These are phyloP conservation scores for Kentomonas sorsogonicus DNA, from an alignment of 208 protist genomes.

Conservation along the genomic window DNA sequence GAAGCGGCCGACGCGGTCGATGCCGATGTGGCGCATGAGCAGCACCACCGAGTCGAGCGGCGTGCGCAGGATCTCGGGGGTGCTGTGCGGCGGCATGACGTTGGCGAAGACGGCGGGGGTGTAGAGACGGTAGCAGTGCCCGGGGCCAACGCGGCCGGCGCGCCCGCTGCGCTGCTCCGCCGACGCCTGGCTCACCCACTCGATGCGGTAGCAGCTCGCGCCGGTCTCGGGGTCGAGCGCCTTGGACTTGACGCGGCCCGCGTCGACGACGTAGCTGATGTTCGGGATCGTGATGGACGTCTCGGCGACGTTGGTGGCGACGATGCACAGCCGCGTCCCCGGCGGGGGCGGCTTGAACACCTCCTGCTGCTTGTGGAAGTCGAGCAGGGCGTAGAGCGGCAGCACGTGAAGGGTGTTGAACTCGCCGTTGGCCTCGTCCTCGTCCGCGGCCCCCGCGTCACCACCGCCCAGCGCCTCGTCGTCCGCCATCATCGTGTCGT, in stretches of 20 bases:
- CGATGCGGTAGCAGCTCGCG: constrained; percentile 95
- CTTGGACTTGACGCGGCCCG: constrained; percentile 96
- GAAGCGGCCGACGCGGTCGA: constrained; percentile 83
- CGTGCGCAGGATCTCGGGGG: constrained; percentile 93
- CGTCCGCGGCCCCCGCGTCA: constrained; percentile 14
- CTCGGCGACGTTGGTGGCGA: constrained; percentile 99
- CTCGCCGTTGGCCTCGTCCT: constrained; percentile 85
- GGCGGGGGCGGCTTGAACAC: constrained; percentile 88
- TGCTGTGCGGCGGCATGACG: constrained; percentile 92
- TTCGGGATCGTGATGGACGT: constrained; percentile 99
- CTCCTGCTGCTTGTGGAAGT: constrained; percentile 90
- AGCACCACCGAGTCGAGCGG: constrained; percentile 89
- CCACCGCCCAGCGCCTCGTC: constrained; percentile 7
- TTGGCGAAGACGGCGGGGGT: constrained; percentile 96
- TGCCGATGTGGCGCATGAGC: constrained; percentile 88
- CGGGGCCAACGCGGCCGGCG: constrained; percentile 93
- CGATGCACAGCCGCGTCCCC: constrained; percentile 93
- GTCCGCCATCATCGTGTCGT: constrained; percentile 7
- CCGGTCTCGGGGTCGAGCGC: constrained; percentile 94
- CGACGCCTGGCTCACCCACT: constrained; percentile 96
- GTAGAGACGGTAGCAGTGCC: constrained; percentile 98
- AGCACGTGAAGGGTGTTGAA: constrained; percentile 93
- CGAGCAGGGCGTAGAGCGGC: constrained; percentile 97
- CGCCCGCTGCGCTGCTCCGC: constrained; percentile 96
- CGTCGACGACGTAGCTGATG: constrained; percentile 98